Conservation (phyloP, 768 basidiomycete species). For the Antrodiella citrinella region DNA sequence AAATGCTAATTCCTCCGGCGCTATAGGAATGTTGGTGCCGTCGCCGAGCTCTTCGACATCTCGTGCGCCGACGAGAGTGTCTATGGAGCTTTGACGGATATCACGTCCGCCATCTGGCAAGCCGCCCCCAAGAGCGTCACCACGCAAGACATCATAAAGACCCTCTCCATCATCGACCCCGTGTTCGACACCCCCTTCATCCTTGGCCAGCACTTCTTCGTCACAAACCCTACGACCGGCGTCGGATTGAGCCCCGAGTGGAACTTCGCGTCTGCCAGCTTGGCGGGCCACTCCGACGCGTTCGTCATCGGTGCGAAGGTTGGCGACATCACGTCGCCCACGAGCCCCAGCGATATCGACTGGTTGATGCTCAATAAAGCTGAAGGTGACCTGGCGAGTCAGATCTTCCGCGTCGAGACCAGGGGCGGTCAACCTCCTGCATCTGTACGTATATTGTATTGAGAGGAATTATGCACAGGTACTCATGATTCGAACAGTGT, state of each 20-base stretch:
- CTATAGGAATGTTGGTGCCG: slow-evolving; percentile 19
- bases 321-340: slow-evolving; percentile 34
- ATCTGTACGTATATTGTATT: slow-evolving; percentile 26
- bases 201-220: slow-evolving; percentile 52
- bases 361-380: slow-evolving; percentile 45
- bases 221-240: slow-evolving; percentile 35
- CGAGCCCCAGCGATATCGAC: slow-evolving; percentile 37
- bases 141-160: slow-evolving; percentile 10
- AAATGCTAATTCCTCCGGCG: neutral
- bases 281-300: slow-evolving; percentile 33
- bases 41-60: slow-evolving; percentile 48
- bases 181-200: slow-evolving; percentile 13
- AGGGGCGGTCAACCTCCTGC: slow-evolving; percentile 46
- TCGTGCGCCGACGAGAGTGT: slow-evolving; percentile 35
- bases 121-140: slow-evolving; percentile 12
- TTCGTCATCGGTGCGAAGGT: slow-evolving; percentile 39
- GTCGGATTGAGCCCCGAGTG: slow-evolving; percentile 40
- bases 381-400: slow-evolving; percentile 39
- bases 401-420: slow-evolving; percentile 47
- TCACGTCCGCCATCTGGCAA: slow-evolving; percentile 26
- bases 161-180: slow-evolving; percentile 7
- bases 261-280: slow-evolving; percentile 44
- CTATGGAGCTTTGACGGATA: slow-evolving; percentile 25
- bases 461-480: neutral
- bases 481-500: slow-evolving; percentile 13